Evolutionary conservation across 495 filamentous ascomycete species (phyloP), one percentile per base, ranked within the genome.

Genomic region (Podospora pseudopauciseta): DNA sequence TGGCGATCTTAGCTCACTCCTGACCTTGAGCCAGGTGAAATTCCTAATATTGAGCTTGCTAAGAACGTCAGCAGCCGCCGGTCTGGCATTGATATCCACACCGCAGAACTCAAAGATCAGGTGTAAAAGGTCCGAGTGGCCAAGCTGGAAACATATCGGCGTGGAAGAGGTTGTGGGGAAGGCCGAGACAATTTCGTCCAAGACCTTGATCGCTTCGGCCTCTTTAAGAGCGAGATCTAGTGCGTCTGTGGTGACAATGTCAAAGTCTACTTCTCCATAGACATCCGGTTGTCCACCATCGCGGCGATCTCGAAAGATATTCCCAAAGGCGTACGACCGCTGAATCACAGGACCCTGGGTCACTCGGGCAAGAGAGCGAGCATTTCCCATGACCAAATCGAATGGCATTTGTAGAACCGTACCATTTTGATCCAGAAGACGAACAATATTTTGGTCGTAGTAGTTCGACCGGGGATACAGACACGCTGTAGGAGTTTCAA

Each of bases 181-280:
- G 6, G 89, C 87, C 54, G 90, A 85, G 26, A 96, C 85, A 58
- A 97, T 90, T 73, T 99, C 95, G 74, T 98, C 94, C 58, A 97
- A 74, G 6, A 97, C 93, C 75, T 97, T 98, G 66, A 99, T 88
- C 4, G 92, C 90, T 75, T 99, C 95, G 1, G 95, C 95, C 78
- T 99, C 95, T 73, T 95, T 94, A 63, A 97, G 76, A 0, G 93
- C 88, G n/a, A 96, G 81, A 74, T 98, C 92, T 27, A 91, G 76
- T 2, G 88, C 88, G 69, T 93, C 88, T 63, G 87, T 83, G 0
- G 92, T 93, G 18, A 95, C 84, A 70, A 99, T 93, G 80, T 99
- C 96, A 77, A 97, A 98, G 74, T 98, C 95, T 6, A 94, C 93
- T 74, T 98, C 96, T 57, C 90, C 89, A 76, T 91, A 90, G 65